Percentiles rank a stretch among this genome's conserved stretches.
Evolutionary conservation across 1,284 basidiomycete species (phyloP).

Genomic region (Ganoderma resinaceum): DNA sequence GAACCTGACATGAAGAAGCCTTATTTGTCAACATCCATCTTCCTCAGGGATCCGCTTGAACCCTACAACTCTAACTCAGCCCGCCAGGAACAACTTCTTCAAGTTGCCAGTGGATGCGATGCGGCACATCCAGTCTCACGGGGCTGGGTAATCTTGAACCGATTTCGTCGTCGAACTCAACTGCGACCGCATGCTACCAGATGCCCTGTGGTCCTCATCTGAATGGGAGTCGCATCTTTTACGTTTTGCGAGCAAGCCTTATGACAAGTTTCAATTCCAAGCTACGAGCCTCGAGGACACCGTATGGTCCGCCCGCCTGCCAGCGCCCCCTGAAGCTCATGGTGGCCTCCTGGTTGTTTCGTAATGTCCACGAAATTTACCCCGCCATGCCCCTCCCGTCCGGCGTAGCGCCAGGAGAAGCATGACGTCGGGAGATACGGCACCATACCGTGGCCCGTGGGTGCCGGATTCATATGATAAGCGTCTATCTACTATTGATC

Average conservation of each 20-base stretch:
- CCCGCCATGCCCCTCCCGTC: background rate
- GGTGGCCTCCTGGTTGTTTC: background rate
- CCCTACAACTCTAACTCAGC: background rate
- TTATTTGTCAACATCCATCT: background rate
- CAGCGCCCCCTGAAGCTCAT: background rate
- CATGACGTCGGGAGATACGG: background rate
- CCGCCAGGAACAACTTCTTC: background rate
- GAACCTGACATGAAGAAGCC: background rate
- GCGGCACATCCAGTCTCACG: background rate
- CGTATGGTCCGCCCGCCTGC: slow-evolving; percentile 1
- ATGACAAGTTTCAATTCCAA: background rate
- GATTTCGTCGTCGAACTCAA: background rate
- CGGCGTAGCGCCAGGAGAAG: background rate
- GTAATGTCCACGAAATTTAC: background rate
- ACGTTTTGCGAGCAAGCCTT: background rate
- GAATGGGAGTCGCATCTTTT: background rate
- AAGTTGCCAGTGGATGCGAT: background rate
- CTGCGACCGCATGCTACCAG: background rate
- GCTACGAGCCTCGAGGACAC: background rate
- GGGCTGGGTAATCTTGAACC: background rate
- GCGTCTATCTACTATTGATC: background rate
- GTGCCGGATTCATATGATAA: background rate
- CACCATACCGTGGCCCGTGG: background rate
- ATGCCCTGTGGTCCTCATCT: background rate
- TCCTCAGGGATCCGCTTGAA: background rate